phyloP scores from a whole-genome alignment of 2,329 filamentous ascomycete genomes.

The Eutypa lata region DNA sequence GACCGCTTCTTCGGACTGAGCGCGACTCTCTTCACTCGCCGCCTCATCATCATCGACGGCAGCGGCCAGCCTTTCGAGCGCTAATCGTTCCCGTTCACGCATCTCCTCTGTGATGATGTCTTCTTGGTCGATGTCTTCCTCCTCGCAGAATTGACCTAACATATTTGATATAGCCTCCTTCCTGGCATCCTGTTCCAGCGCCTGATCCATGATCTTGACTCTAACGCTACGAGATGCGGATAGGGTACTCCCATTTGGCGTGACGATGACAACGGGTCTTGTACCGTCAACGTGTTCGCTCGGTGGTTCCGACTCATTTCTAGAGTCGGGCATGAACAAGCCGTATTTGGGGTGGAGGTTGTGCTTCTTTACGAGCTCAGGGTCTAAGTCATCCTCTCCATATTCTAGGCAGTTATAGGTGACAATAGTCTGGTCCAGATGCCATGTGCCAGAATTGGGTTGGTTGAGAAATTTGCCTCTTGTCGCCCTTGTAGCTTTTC shows the following conservation, averaged over 20 bases:
- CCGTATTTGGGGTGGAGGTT: slow-evolving; percentile 52
- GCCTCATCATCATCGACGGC: slow-evolving; percentile 10
- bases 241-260: slow-evolving; percentile 43
- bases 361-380: slow-evolving; percentile 46
- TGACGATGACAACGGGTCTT: slow-evolving; percentile 48
- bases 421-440: slow-evolving; percentile 52
- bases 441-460: slow-evolving; percentile 51
- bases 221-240: slow-evolving; percentile 44
- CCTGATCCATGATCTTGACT: slow-evolving; percentile 26
- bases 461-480: slow-evolving; percentile 52
- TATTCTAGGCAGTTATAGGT: slow-evolving; percentile 51
- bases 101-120: slow-evolving; percentile 28
- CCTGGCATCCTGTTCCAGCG: slow-evolving; percentile 18
- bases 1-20: slow-evolving; percentile 1
- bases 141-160: slow-evolving; percentile 17
- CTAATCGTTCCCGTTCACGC: slow-evolving; percentile 23
- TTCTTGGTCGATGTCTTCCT: slow-evolving; percentile 19
- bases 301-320: slow-evolving; percentile 41
- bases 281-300: slow-evolving; percentile 40
- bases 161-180: slow-evolving; percentile 17
- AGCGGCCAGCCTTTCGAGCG: slow-evolving; percentile 13
- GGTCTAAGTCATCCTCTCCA: slow-evolving; percentile 48
- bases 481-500: slow-evolving; percentile 49
- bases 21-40: slow-evolving; percentile 1
- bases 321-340: slow-evolving; percentile 46